Base-by-base conservation (phyloP, 1,139 yeast species). In the Pichia inconspicua region DNA sequence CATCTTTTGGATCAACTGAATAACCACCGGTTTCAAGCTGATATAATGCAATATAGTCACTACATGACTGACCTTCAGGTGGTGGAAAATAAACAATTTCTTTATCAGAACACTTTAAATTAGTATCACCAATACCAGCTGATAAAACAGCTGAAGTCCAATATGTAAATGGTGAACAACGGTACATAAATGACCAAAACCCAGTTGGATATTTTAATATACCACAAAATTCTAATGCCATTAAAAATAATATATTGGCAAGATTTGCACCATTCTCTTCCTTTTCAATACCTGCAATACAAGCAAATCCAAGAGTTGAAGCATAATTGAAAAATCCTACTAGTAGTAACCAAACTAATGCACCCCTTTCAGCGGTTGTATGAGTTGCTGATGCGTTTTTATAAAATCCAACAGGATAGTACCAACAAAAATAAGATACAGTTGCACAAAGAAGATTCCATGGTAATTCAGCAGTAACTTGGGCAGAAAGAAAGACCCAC, bases 391-490 rank as follows among this genome's bases (percentile, higher is more conserved):
- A 64, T 8, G 88, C 84, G 62, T 82, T 82, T 11, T 60, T 50
- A 58, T 80, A 77, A 50, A 81, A 68, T 1, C 94, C 95, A 53
- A 85, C 78, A 7, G 96, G 94, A 62, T 84, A 88, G 66, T 86
- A 88, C 81, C 86, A 86, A 52, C 82, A 76, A 61, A 85, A 76
- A 68, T 74, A 88, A 4, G 83, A 74, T 6, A 84, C 27, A 0
- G 90, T 78, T 53, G 88, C 89, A 48, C 75, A 71, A 4, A 81
- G 51, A 17, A 80, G 58, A 60, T 84, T 84, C 83, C 86, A 84
- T 30, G 95, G 95, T 35, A 85, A 64, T 62, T 88, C 96, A 35
- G 77, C 82, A 19, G 81, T 66, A 42, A 87, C 70, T 65, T 86
- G 90, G 22, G 86, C 78, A 34, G 73, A 56, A 54, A 87, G 66